phyloP scores from a whole-genome alignment of 1,284 basidiomycete genomes.

The Flammula alnicola region DNA sequence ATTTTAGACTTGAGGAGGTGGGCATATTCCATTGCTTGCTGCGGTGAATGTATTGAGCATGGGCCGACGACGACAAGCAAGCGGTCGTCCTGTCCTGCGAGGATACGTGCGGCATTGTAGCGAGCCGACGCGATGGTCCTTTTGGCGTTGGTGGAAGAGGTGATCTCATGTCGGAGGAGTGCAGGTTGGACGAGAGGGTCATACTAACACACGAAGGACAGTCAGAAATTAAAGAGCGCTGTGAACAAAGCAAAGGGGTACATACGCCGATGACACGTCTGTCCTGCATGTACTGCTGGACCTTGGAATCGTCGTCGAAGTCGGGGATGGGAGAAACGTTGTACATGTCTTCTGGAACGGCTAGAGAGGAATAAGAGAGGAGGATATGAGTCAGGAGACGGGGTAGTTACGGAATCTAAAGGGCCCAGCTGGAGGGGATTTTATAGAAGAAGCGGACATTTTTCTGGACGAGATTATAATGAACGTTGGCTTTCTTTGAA shows the following conservation, averaged over 20 bases:
- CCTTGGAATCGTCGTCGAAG: constrained; percentile 60
- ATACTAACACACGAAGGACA: constrained; percentile 56
- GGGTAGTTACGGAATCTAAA: too few species aligned
- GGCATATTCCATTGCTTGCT: constrained; percentile 93
- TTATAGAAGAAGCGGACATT: constrained; percentile 19
- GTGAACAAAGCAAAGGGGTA: constrained; percentile 22
- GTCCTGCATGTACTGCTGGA: constrained; percentile 76
- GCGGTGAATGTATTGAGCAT: constrained; percentile 92
- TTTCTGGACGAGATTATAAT: constrained; percentile 12
- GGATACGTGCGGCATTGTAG: constrained; percentile 75
- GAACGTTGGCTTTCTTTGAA: constrained; percentile 21
- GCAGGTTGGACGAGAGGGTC: constrained; percentile 93
- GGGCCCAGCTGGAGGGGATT: too few species aligned
- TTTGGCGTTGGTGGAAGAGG: constrained; percentile 58
- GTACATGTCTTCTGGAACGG: constrained; percentile 47
- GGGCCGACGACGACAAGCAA: constrained; percentile 93
- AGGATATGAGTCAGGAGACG: constrained; percentile 19
- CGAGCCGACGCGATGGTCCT: constrained; percentile 82
- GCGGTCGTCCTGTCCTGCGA: constrained; percentile 85
- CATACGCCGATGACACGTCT: constrained; percentile 76
- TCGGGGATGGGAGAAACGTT: constrained; percentile 64
- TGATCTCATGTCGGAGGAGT: constrained; percentile 85
- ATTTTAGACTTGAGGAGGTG: constrained; percentile 73
- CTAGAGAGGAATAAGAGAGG: constrained; percentile 28
- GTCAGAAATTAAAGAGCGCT: constrained; percentile 3